phyloP scores from a whole-genome alignment of 2,329 filamentous ascomycete genomes.

The Diaporthe nobilis region DNA sequence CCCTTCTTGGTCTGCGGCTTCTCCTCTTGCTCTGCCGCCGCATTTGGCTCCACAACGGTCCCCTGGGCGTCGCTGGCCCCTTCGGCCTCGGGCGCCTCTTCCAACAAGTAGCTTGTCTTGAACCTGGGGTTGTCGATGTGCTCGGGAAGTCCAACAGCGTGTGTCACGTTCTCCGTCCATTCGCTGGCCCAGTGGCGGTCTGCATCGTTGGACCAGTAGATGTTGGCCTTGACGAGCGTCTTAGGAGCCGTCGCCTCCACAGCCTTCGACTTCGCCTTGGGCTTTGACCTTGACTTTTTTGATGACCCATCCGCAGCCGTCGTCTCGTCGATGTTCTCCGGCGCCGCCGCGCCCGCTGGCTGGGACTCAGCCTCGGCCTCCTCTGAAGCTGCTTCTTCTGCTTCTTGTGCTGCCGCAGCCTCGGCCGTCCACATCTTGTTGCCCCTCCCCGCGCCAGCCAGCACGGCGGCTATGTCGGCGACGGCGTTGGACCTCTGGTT shows the following conservation, averaged over 20 bases:
- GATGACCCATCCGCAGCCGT: conserved; percentile 35
- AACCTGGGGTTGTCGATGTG: conserved; percentile 33
- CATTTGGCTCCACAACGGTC: background rate
- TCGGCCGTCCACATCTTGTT: conserved; percentile 59
- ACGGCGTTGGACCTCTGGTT: conserved; percentile 74
- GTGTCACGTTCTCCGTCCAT: conserved; percentile 69
- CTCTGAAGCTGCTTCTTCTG: conserved; percentile 41
- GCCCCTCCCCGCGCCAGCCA: conserved; percentile 65
- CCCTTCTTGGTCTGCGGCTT: conserved; percentile 32
- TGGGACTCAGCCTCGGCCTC: conserved; percentile 29
- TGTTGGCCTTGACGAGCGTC: conserved; percentile 57
- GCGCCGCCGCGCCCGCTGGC: conserved; percentile 3
- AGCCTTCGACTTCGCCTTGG: background rate
- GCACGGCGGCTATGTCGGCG: conserved; percentile 74
- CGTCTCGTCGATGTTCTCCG: conserved; percentile 25
- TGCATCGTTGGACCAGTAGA: conserved; percentile 66
- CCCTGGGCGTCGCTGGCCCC: background rate
- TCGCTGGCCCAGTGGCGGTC: conserved; percentile 62
- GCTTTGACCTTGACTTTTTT: background rate
- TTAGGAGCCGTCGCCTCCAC: conserved; percentile 28
- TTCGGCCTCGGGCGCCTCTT: background rate
- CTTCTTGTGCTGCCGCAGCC: background rate
- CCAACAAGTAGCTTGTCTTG: conserved; percentile 37
- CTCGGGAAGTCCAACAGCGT: conserved; percentile 57
- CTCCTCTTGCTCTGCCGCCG: background rate